Conservation (phyloP, 345 rosid genomes). For the Odontarrhena argentea region DNA sequence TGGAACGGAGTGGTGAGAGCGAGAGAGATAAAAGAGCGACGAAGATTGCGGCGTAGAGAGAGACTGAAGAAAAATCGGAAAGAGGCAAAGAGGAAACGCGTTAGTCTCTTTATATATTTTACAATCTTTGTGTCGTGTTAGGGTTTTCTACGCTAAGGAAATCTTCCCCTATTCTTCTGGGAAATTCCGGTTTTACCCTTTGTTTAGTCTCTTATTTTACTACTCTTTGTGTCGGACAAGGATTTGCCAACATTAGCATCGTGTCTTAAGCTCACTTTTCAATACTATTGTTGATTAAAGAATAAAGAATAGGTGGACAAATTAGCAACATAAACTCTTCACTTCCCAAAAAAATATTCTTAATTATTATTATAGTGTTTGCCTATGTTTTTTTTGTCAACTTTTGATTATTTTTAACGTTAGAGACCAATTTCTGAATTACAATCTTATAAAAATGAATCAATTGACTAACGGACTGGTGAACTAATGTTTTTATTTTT, state of each 20-base stretch:
- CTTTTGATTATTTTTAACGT: no score
- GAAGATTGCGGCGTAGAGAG: constrained; percentile 26
- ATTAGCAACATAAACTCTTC: background rate
- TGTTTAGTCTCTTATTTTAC: background rate
- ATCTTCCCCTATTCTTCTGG: constrained; percentile 5
- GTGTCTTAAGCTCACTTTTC: constrained; percentile 11
- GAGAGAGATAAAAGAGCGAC: constrained; percentile 11
- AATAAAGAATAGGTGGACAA: background rate
- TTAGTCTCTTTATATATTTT: constrained; percentile 2
- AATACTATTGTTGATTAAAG: background rate
- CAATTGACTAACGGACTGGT: no score
- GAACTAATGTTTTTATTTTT: no score
- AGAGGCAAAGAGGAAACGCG: constrained; percentile 26
- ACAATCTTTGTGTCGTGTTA: constrained; percentile 27
- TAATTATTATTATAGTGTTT: no score
- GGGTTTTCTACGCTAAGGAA: constrained; percentile 36
- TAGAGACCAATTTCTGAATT: no score
- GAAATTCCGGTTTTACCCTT: constrained; percentile 36
- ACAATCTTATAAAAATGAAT: no score
- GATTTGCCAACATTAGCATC: background rate
- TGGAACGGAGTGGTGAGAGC: constrained; percentile 40
- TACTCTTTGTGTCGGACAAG: constrained; percentile 24
- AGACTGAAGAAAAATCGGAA: constrained; percentile 34
- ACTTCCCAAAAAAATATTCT: no score
- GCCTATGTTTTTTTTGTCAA: no score